phyloP scores from a whole-genome alignment of 768 basidiomycete genomes.

The Stropharia rugosoannulata region DNA sequence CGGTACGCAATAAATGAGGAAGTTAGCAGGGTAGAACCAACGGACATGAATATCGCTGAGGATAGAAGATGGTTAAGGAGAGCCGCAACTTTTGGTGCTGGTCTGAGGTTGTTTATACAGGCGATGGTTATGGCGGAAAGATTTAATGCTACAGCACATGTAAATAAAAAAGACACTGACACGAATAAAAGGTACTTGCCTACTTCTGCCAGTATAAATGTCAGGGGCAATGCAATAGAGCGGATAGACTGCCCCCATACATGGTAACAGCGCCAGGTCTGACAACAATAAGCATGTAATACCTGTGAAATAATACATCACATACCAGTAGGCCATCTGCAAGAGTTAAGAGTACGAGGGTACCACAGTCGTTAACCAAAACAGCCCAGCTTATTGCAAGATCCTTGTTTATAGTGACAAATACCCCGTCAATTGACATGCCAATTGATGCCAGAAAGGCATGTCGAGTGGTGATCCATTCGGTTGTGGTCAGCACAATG shows the following conservation, averaged over 20 bases:
- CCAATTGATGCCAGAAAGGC: background rate
- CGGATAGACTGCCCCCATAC: background rate
- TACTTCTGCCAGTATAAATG: background rate
- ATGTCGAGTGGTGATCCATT: background rate
- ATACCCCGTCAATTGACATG: background rate
- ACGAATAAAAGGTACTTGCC: too few relatives aligned
- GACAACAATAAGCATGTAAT: background rate
- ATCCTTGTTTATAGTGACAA: background rate
- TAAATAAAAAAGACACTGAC: too few relatives aligned
- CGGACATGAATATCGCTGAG: too few relatives aligned
- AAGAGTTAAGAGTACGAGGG: background rate
- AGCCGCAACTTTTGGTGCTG: too few relatives aligned
- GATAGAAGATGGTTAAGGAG: too few relatives aligned
- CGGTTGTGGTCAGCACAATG: background rate
- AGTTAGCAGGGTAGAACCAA: too few relatives aligned
- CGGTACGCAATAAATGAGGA: too few relatives aligned
- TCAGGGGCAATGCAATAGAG: background rate
- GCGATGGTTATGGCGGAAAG: too few relatives aligned
- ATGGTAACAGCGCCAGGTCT: too few relatives aligned
- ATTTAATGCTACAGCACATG: too few relatives aligned
- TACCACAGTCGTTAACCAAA: background rate
- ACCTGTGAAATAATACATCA: background rate
- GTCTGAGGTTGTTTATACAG: too few relatives aligned
- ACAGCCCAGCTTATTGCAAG: background rate
- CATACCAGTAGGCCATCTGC: background rate